These are phyloP conservation scores for Globisporangium okanoganense DNA, from an alignment of 352 stramenopile genomes.

Conservation along the genomic window DNA sequence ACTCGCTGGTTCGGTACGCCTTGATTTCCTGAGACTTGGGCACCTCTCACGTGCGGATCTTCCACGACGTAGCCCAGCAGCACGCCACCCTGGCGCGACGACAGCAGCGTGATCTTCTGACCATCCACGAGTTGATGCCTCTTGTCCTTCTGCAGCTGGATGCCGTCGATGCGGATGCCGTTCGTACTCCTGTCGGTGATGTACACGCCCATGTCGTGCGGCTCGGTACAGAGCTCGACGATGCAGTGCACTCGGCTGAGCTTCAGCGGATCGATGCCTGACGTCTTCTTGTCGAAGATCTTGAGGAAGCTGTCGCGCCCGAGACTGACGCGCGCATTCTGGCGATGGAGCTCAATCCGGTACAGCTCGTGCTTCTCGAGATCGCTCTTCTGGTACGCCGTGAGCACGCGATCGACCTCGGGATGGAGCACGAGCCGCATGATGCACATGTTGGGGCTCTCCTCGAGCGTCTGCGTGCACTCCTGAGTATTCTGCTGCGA, in stretches of 20 bases:
- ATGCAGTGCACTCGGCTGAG: conserved; percentile 61
- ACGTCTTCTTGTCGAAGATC: conserved; percentile 59
- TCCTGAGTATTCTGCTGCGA: conserved; percentile 76
- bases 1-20: neutral
- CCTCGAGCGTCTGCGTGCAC: conserved; percentile 65
- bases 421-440: conserved; percentile 64
- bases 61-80: conserved; percentile 70
- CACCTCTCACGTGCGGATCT: conserved; percentile 59
- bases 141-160: conserved; percentile 42
- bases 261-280: conserved; percentile 53
- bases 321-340: conserved; percentile 40
- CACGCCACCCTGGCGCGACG: conserved; percentile 48
- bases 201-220: conserved; percentile 38
- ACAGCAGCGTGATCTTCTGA: conserved; percentile 76
- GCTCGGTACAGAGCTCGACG: conserved; percentile 49
- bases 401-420: conserved; percentile 57
- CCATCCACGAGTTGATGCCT: conserved; percentile 48
- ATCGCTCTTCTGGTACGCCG: conserved; percentile 45
- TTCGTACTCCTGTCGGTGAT: conserved; percentile 75
- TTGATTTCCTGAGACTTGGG: conserved; percentile 16
- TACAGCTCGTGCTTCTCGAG: conserved; percentile 52
- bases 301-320: conserved; percentile 46
- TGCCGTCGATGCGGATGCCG: conserved; percentile 63
- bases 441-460: conserved; percentile 50
- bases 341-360: conserved; percentile 55